These are phyloP conservation scores for Dacryopinax primogenitus DNA, from an alignment of 768 basidiomycete genomes.

Conservation along the genomic window DNA sequence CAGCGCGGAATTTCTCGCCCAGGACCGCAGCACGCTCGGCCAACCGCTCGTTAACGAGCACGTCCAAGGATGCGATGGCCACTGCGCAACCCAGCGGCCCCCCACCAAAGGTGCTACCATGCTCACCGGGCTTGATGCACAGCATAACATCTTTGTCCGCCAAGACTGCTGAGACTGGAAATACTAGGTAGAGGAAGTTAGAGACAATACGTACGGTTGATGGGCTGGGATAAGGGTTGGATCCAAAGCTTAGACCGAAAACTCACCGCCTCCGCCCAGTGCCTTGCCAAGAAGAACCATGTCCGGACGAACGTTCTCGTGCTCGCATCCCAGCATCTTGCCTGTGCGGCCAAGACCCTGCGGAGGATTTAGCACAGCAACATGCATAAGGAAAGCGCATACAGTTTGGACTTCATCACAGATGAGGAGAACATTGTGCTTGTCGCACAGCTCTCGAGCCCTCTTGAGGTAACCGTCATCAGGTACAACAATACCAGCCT, in stretches of 20 bases:
- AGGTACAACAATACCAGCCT: conserved; percentile 92
- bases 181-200: conserved; percentile 39
- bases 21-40: conserved; percentile 64
- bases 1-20: conserved; percentile 67
- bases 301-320: conserved; percentile 80
- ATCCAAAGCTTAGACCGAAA: conserved; percentile 15
- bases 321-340: conserved; percentile 81
- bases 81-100: conserved; percentile 96
- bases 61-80: conserved; percentile 78
- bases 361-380: neutral
- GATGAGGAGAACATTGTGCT: conserved; percentile 88
- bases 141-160: conserved; percentile 88
- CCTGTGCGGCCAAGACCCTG: conserved; percentile 87
- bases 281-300: conserved; percentile 91
- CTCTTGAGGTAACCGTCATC: conserved; percentile 70
- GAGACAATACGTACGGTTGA: neutral
- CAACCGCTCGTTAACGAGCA: conserved; percentile 79
- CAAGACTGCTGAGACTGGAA: conserved; percentile 91
- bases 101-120: conserved; percentile 94
- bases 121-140: conserved; percentile 87
- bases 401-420: conserved; percentile 98
- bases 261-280: conserved; percentile 79
- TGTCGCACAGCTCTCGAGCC: conserved; percentile 73
- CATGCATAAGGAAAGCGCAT: conserved; percentile 15
- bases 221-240: neutral